Percentiles rank a stretch among this genome's conserved stretches.
phyloP scores from a whole-genome alignment of 75 land plant species.

The Cunninghamia lanceolata region DNA sequence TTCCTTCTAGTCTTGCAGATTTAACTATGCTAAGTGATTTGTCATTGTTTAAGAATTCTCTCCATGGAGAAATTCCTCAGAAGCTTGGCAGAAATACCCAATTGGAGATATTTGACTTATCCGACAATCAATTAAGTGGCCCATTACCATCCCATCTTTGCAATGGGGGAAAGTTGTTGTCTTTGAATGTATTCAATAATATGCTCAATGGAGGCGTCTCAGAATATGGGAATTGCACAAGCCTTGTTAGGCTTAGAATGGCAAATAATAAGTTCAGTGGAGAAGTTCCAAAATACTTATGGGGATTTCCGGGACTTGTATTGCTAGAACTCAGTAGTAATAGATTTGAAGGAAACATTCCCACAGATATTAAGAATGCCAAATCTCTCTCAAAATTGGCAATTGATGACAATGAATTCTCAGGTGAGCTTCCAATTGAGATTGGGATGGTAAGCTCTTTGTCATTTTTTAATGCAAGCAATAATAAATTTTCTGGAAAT shows the following conservation, averaged over 20 bases:
- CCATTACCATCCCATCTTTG: conserved; percentile 37
- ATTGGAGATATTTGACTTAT: conserved; percentile 28
- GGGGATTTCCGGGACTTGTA: conserved; percentile 26
- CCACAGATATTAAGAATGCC: conserved; percentile 10
- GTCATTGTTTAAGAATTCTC: conserved; percentile 14
- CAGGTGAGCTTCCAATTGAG: conserved; percentile 31
- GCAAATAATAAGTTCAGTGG: conserved; percentile 28
- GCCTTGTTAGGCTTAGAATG: conserved; percentile 23
- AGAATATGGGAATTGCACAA: conserved; percentile 22
- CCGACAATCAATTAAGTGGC: conserved; percentile 24
- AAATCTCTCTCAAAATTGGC: conserved; percentile 8
- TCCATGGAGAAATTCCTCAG: conserved; percentile 26
- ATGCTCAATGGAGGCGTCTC: conserved; percentile 29
- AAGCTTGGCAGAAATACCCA: conserved; percentile 17
- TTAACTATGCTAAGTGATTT: conserved; percentile 7
- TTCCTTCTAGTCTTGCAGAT: conserved; percentile 17
- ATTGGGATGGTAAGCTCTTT: conserved; percentile 16
- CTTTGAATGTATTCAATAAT: conserved; percentile 25
- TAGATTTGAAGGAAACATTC: conserved; percentile 12
- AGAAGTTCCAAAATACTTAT: conserved; percentile 23
- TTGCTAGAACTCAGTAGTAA: conserved; percentile 17
- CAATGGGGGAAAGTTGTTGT: conserved; percentile 21
- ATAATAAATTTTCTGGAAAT: conserved; percentile 25
- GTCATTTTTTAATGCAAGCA: conserved; percentile 7
- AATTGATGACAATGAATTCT: conserved; percentile 22